Percentiles rank a stretch among this genome's conserved stretches.
phyloP scores from a whole-genome alignment of 805 yeast genomes.

The Sugiyamaella floridensis region DNA sequence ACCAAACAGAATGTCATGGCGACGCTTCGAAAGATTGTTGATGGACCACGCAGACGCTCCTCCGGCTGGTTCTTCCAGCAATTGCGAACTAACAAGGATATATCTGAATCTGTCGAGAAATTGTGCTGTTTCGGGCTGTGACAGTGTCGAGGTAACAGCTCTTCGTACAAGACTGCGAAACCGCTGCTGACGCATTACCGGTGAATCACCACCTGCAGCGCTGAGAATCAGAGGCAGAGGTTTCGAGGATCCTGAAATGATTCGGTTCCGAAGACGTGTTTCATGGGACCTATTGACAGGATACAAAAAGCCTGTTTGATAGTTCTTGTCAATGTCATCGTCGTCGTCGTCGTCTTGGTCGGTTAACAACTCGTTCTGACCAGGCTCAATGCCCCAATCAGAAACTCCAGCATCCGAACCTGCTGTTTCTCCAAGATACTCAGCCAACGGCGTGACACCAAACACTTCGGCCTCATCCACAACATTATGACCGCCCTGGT shows the following conservation, averaged over 20 bases:
- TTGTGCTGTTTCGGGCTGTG: slow-evolving; percentile 24
- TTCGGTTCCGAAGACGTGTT: slow-evolving; percentile 1
- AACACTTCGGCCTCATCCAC: slow-evolving; percentile 14
- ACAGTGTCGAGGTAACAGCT: slow-evolving; percentile 24
- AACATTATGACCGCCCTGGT: neutral
- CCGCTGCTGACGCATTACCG: slow-evolving; percentile 16
- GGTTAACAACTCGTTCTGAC: neutral
- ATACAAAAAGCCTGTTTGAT: neutral
- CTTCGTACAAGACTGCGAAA: slow-evolving; percentile 21
- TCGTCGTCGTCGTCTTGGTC: neutral
- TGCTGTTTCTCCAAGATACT: slow-evolving; percentile 20
- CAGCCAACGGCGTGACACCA: slow-evolving; percentile 28
- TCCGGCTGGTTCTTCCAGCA: slow-evolving; percentile 27
- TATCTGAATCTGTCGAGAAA: slow-evolving; percentile 50
- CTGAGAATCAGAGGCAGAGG: slow-evolving; percentile 14
- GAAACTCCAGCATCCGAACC: slow-evolving; percentile 18
- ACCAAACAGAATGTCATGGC: slow-evolving; percentile 17
- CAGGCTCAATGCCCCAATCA: slow-evolving; percentile 30
- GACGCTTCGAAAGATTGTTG: slow-evolving; percentile 5
- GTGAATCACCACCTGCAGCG: slow-evolving; percentile 7
- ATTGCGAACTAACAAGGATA: slow-evolving; percentile 41
- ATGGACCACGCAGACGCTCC: slow-evolving; percentile 3
- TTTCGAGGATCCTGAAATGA: neutral
- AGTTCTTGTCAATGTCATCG: slow-evolving; percentile 1
- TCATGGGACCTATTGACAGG: neutral